phyloP scores from a whole-genome alignment of 371 early-diverging fungal genomes.

The Zopfochytrium polystomum region DNA sequence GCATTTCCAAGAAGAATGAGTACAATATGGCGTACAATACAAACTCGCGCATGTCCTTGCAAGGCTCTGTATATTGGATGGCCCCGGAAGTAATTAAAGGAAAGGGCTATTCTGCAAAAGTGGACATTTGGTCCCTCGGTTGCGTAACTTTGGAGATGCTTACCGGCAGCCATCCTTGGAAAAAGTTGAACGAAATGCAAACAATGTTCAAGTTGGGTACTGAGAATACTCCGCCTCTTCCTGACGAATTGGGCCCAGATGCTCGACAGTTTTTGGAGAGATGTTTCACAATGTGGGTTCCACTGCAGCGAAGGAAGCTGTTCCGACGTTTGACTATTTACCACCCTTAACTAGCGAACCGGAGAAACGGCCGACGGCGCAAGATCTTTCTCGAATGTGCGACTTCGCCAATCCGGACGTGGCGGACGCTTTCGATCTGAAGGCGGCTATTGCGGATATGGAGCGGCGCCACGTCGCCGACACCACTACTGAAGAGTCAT shows the following conservation, averaged over 20 bases:
- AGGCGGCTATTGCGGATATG: slow-evolving; percentile 27
- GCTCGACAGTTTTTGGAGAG: slow-evolving; percentile 74
- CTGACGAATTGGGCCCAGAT: slow-evolving; percentile 51
- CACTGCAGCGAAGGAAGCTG: slow-evolving; percentile 5
- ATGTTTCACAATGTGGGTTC: slow-evolving; percentile 58
- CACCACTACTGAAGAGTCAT: too few species aligned
- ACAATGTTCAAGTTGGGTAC: slow-evolving; percentile 85
- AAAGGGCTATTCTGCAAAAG: slow-evolving; percentile 71
- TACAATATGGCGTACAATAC: slow-evolving; percentile 57
- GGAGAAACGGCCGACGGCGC: slow-evolving; percentile 55
- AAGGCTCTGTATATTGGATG: slow-evolving; percentile 95
- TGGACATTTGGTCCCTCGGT: slow-evolving; percentile 86
- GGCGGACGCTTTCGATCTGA: slow-evolving; percentile 34
- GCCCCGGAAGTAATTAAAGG: slow-evolving; percentile 88
- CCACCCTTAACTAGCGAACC: slow-evolving; percentile 32
- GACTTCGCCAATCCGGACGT: slow-evolving; percentile 30
- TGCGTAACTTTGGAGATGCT: slow-evolving; percentile 96
- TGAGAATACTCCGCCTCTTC: slow-evolving; percentile 74
- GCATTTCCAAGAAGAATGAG: slow-evolving; percentile 93
- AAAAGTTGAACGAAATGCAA: slow-evolving; percentile 84
- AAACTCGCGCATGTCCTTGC: slow-evolving; percentile 62
- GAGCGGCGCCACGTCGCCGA: too few species aligned
- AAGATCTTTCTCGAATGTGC: slow-evolving; percentile 37
- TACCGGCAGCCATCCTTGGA: slow-evolving; percentile 93
- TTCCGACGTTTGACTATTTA: not conserved